Base-by-base conservation (phyloP, 129 eudicot species). In the Deinandra increscens region DNA sequence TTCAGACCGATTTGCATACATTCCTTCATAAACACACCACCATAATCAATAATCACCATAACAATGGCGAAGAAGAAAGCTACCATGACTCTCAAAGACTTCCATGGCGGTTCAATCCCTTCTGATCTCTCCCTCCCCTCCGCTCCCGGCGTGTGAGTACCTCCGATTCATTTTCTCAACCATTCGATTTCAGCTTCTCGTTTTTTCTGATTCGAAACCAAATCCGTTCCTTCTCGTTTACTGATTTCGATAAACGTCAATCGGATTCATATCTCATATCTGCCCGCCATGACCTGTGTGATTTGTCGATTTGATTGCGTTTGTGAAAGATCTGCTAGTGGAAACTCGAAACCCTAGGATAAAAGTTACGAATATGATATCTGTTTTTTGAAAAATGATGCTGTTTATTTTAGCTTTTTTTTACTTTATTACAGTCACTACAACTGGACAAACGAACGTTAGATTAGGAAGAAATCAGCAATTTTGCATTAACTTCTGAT, bases 71-170 rank as follows among this genome's bases (percentile, higher is more conserved):
- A 92, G 86, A 92, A 92, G 98, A 92, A 88, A 67, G 96, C 94
- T n/a, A 88, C 96, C 36, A 92, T 92, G 98, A 92, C 95, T 55
- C 86, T 92, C 29, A 92, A 92, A 23, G 98, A 92, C 76, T 92
- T 92, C 71, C 98, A 92, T 75, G 98, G 98, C 82, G 98, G 98
- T 67, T 86, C 91, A 7, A 92, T 92, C 73, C 98, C 96, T 70
- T 88, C 98, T 37, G 96, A 92, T 83, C 89, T 92, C n/a, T 84
- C 89, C 46, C 91, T 92, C 36, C 98, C 98, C 23, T 88, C 98
- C 37, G 98, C 95, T 60, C 98, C 98, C 45, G 97, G 97, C 81
- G 88, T 83, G 97, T 91, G 13, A 78, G 87, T 84, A 49, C 41
- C 74, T 68, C 5, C 33, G 11, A 12, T 65, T 29, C 36, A 12